These are phyloP conservation scores for Microbotryum lychnidis-dioicae DNA, from an alignment of 1,284 basidiomycete species.

Conservation along the genomic window DNA sequence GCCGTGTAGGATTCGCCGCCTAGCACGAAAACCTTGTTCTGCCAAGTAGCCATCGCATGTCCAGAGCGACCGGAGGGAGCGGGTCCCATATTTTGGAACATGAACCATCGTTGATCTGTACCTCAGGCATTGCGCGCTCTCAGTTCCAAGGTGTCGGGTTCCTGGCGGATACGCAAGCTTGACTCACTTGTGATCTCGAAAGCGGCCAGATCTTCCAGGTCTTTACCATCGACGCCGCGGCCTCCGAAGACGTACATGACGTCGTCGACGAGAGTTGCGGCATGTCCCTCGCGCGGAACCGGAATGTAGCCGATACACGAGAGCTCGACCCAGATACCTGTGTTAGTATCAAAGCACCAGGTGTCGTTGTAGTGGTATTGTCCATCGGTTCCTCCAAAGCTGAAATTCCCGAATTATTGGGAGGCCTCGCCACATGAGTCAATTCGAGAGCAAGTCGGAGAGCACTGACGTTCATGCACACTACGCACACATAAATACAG, in stretches of 20 bases:
- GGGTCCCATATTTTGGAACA: constrained; percentile 99
- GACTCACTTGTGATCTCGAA: constrained; percentile 89
- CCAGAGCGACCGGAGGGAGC: constrained; percentile 83
- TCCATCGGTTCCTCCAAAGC: constrained; percentile 96
- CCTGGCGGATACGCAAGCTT: not conserved
- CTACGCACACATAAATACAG: constrained; percentile 69
- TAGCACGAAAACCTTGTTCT: constrained; percentile 79
- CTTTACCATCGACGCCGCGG: constrained; percentile 92
- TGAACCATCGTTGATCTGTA: constrained; percentile 75
- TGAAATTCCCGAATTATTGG: constrained; percentile 37
- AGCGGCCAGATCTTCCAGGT: constrained; percentile 86
- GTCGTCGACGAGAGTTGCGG: constrained; percentile 92
- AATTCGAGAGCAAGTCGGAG: not conserved
- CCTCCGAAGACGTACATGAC: constrained; percentile 98
- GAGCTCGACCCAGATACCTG: constrained; percentile 81
- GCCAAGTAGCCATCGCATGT: constrained; percentile 87
- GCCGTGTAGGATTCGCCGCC: constrained; percentile 81
- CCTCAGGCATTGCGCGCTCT: constrained; percentile 29
- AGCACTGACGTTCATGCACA: no score
- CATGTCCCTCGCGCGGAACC: constrained; percentile 90
- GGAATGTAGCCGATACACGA: constrained; percentile 97
- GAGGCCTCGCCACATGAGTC: not conserved
- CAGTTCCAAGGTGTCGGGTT: not conserved
- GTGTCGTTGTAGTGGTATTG: constrained; percentile 99
- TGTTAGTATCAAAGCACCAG: constrained; percentile 84